Evolutionary conservation across 75 land plant species (phyloP).

Genomic region (Cunninghamia lanceolata): DNA sequence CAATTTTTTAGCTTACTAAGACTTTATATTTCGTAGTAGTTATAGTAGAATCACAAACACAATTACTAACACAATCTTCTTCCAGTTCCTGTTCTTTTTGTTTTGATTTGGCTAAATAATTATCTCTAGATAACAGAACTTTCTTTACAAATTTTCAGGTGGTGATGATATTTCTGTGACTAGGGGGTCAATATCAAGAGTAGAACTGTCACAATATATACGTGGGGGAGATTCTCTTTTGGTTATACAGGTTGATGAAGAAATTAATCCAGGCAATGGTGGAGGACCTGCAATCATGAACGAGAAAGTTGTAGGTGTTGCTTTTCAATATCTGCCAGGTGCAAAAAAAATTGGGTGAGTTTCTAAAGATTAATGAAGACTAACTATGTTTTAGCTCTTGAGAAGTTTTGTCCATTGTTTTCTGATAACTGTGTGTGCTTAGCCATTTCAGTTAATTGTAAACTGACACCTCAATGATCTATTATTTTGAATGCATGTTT

Average conservation of each 20-base stretch:
- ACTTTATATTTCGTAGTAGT: neutral
- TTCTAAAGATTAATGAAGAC: neutral
- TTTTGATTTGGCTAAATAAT: neutral
- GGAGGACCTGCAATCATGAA: slow-evolving; percentile 96
- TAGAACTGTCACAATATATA: slow-evolving; percentile 88
- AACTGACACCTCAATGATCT: too few species aligned
- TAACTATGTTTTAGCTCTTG: neutral
- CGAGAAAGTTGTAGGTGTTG: slow-evolving; percentile 90
- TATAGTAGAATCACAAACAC: neutral
- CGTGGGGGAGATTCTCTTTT: slow-evolving; percentile 88
- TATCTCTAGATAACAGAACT: neutral
- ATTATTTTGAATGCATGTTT: too few species aligned
- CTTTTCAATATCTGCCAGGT: slow-evolving; percentile 86
- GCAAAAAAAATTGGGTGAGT: slow-evolving; percentile 95
- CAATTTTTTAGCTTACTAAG: neutral
- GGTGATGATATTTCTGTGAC: slow-evolving; percentile 97
- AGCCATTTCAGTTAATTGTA: too few species aligned
- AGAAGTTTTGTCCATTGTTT: too few species aligned
- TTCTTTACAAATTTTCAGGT: slow-evolving; percentile 40
- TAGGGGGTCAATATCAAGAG: slow-evolving; percentile 93
- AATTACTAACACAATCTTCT: too few species aligned
- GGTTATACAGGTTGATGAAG: slow-evolving; percentile 98
- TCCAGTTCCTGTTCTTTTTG: neutral
- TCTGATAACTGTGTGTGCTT: too few species aligned
- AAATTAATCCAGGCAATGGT: slow-evolving; percentile 95